Percentiles rank a stretch among this genome's conserved stretches.
phyloP scores from a whole-genome alignment of 2,329 filamentous ascomycete species.

The Colletotrichum brevisporum region DNA sequence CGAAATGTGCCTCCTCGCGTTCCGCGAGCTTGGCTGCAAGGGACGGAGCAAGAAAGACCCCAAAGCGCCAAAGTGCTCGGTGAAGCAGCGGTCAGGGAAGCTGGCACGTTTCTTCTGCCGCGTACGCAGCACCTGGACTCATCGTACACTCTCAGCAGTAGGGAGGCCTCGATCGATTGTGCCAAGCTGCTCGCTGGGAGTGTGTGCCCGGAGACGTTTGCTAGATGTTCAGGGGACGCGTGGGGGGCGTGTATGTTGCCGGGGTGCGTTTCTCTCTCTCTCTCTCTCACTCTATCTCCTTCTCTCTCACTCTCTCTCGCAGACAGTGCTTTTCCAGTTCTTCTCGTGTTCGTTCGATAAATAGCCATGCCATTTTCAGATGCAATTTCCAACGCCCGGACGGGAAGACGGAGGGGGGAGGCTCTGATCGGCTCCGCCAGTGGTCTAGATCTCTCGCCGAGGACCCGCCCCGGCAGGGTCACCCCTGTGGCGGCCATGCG shows the following conservation, averaged over 20 bases:
- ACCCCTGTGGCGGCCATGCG: conserved; percentile 6
- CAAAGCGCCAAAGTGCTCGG: conserved; percentile 18
- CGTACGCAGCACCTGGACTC: not conserved
- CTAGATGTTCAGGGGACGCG: no score
- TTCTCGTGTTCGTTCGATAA: conserved; percentile 36
- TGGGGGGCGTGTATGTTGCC: no score
- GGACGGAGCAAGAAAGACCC: conserved; percentile 10
- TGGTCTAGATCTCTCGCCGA: conserved; percentile 32
- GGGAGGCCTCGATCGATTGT: not conserved
- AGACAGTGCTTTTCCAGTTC: conserved; percentile 15
- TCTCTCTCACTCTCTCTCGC: not conserved
- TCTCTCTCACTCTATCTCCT: no score
- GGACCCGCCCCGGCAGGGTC: conserved; percentile 17
- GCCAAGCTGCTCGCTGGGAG: not conserved
- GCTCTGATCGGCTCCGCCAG: conserved; percentile 23
- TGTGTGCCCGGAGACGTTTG: not conserved
- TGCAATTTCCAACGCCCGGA: conserved; percentile 37
- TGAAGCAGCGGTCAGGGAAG: conserved; percentile 29
- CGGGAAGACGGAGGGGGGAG: conserved; percentile 17
- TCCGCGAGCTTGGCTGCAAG: conserved; percentile 31
- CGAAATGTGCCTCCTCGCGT: conserved; percentile 14
- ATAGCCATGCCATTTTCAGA: conserved; percentile 37
- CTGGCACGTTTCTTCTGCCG: no score
- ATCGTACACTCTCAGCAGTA: no score
- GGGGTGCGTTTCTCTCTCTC: no score